phyloP scores from a whole-genome alignment of 345 rosid genomes.

The Toxicodendron radicans region DNA sequence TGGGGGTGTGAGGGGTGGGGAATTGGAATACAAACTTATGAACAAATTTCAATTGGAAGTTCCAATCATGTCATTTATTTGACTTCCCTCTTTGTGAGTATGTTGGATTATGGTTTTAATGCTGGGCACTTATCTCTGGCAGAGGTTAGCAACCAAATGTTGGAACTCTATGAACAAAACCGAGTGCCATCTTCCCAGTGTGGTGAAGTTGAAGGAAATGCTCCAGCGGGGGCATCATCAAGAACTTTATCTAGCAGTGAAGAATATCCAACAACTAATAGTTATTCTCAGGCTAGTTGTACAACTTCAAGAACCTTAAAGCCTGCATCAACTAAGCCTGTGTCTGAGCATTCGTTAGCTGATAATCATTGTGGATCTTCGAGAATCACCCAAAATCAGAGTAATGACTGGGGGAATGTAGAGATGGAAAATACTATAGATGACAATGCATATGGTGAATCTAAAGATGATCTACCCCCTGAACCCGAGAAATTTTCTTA shows the following conservation, averaged over 20 bases:
- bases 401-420: slow-evolving; percentile 29
- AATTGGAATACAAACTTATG: slow-evolving; percentile 1
- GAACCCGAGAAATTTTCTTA: slow-evolving; percentile 19
- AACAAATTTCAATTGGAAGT: neutral
- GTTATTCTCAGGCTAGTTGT: slow-evolving; percentile 21
- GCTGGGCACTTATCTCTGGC: slow-evolving; percentile 19
- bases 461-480: slow-evolving; percentile 25
- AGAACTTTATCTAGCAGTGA: slow-evolving; percentile 36
- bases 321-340: slow-evolving; percentile 32
- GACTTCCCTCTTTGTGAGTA: neutral
- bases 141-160: slow-evolving; percentile 63
- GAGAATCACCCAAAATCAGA: slow-evolving; percentile 26
- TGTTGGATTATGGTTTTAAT: neutral
- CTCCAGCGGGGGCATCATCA: slow-evolving; percentile 34
- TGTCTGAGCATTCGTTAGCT: slow-evolving; percentile 26
- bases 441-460: slow-evolving; percentile 31
- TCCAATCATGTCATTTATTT: neutral
- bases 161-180: slow-evolving; percentile 57
- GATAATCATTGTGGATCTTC: slow-evolving; percentile 29
- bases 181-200: slow-evolving; percentile 45
- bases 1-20: slow-evolving; percentile 2
- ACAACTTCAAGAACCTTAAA: slow-evolving; percentile 14
- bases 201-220: slow-evolving; percentile 49
- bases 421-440: slow-evolving; percentile 40
- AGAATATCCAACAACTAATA: slow-evolving; percentile 38